These are phyloP conservation scores for Phialophora verrucosa DNA, from an alignment of 2,329 filamentous ascomycete genomes.

Conservation along the genomic window DNA sequence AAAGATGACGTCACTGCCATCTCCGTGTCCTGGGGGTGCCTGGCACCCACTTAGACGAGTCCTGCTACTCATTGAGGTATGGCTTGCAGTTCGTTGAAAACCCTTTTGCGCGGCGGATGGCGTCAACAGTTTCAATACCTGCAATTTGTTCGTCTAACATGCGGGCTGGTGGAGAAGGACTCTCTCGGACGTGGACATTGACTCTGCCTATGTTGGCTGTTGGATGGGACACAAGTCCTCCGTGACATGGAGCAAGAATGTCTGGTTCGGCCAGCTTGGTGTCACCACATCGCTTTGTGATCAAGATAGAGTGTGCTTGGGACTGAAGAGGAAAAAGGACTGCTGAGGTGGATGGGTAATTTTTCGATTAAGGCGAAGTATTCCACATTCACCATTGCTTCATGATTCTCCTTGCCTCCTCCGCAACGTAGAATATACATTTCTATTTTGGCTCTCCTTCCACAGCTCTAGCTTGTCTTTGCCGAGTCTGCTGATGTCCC, in stretches of 20 bases:
- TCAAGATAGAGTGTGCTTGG: neutral
- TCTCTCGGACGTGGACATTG: neutral
- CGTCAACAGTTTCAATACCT: neutral
- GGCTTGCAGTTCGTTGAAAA: neutral
- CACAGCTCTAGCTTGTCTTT: conserved; percentile 2
- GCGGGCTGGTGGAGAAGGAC: neutral
- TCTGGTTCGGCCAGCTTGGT: neutral
- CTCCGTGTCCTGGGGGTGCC: no score
- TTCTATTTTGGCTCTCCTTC: neutral
- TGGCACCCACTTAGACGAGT: neutral
- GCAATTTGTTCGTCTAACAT: neutral
- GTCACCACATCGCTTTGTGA: neutral
- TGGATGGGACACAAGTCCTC: neutral
- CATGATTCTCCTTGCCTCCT: neutral
- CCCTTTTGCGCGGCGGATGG: neutral
- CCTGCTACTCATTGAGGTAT: neutral
- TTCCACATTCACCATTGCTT: neutral
- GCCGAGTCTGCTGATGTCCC: conserved; percentile 11
- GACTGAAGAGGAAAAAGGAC: neutral
- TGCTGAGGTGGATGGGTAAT: neutral
- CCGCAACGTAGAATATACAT: neutral
- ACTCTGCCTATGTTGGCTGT: neutral
- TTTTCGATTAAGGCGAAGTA: neutral
- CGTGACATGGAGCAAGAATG: neutral
- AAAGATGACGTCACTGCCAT: no score